These are phyloP conservation scores for Chlorella variabilis DNA, from an alignment of 163 green algal species.

Conservation along the genomic window DNA sequence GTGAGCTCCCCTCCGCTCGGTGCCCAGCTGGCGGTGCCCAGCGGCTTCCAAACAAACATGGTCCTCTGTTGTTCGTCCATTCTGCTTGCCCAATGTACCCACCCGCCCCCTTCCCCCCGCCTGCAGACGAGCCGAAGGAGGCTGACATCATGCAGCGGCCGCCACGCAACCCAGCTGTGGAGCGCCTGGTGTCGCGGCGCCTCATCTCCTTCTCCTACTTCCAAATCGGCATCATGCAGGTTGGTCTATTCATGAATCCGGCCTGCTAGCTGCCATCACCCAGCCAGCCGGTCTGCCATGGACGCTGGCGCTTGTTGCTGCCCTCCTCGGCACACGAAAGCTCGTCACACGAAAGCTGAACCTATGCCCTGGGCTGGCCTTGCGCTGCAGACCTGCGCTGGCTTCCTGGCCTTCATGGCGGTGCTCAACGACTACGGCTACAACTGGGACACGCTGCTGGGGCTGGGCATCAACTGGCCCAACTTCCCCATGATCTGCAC, in stretches of 20 bases:
- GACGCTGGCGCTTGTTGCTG: no score
- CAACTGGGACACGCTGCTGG: slow-evolving; percentile 39
- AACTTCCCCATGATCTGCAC: slow-evolving; percentile 34
- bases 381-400: slow-evolving; percentile 44
- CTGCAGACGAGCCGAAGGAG: slow-evolving; percentile 77
- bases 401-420: slow-evolving; percentile 67
- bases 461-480: slow-evolving; percentile 43
- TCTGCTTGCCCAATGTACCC: no score
- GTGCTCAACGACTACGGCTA: slow-evolving; percentile 76
- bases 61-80: no score
- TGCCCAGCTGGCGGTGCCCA: no score
- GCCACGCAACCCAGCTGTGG: slow-evolving; percentile 73
- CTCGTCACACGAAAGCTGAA: no score
- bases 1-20: slow-evolving; percentile 15
- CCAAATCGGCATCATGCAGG: slow-evolving; percentile 67
- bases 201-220: slow-evolving; percentile 89
- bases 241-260: no score
- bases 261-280: no score
- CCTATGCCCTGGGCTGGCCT: no score
- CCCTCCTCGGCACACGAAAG: neutral
- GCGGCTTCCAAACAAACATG: no score
- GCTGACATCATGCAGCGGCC: slow-evolving; percentile 84
- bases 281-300: no score
- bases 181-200: slow-evolving; percentile 75
- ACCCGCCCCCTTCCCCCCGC: neutral